These are phyloP conservation scores for Eucalyptus cladocalyx DNA, from an alignment of 345 rosid genomes.

Conservation along the genomic window DNA sequence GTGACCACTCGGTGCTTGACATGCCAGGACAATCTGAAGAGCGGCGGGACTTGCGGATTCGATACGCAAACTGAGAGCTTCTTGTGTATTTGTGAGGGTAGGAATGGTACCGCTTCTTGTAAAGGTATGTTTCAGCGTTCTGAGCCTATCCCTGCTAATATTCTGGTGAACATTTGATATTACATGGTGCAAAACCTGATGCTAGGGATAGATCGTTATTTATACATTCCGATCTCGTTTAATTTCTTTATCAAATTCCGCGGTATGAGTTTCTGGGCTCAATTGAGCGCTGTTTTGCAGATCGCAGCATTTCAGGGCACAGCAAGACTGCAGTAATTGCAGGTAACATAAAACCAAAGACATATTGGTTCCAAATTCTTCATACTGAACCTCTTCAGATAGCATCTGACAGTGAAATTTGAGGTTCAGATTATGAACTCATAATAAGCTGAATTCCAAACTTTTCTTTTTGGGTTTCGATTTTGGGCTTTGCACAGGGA, in stretches of 20 bases:
- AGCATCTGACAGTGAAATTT: neutral
- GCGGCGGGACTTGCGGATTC: constrained; percentile 74
- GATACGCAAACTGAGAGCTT: constrained; percentile 43
- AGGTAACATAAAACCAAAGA: constrained; percentile 6
- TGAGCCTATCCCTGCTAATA: neutral
- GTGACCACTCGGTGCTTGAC: constrained; percentile 66
- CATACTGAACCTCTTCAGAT: neutral
- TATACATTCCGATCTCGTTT: neutral
- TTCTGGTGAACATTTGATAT: neutral
- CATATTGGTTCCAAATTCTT: neutral
- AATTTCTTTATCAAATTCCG: neutral
- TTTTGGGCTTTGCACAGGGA: constrained; percentile 23
- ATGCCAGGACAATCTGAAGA: constrained; percentile 73
- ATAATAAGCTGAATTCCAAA: neutral
- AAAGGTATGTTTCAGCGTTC: constrained; percentile 27
- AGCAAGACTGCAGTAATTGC: constrained; percentile 33
- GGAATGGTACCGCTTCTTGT: constrained; percentile 61
- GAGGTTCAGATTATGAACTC: neutral
- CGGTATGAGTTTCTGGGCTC: neutral
- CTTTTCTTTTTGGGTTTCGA: neutral
- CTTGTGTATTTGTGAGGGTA: constrained; percentile 47
- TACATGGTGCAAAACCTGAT: neutral
- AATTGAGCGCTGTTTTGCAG: constrained; percentile 7
- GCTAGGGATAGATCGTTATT: neutral
- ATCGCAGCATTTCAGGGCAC: constrained; percentile 14